Evolutionary conservation across 805 yeast species (phyloP), one percentile per base, ranked within the genome.

Genomic region (Barnettozyma wickerhamii): DNA sequence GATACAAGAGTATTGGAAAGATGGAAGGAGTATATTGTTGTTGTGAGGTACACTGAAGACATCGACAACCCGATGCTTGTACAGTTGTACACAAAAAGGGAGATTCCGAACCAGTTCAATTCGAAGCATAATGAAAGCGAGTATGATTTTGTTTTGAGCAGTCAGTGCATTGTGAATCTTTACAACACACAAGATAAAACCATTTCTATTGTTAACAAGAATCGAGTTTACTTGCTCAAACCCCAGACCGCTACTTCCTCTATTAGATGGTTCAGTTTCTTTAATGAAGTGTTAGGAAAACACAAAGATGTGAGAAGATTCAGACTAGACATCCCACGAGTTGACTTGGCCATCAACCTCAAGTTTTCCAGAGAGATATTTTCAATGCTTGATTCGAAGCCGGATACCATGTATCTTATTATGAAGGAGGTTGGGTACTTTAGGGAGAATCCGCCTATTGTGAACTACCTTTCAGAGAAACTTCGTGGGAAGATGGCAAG

Each of bases 11-110:
- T 84, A 1, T 46, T 69, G 9, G 90, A 85, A 42, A 63, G 88
- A 35, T 88, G 96, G 93, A 77, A 72, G 45, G 96, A 90, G 56
- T 86, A 79, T 55, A 64, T 78, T 20, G 82, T 84, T 3, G 87
- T 84, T 2, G 80, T 83, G 1, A 65, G 91, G 44, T 72, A 75
- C n/a, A 77, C 85, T 0, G 79, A 76, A 13, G 62, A 69, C 42
- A 35, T 53, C 0, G 66, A 63, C 3, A 60, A 64, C 9, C 90
- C 95, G 0, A 54, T 87, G 1, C 57, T 68, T 4, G 45, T 88
- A 2, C 89, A 88, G 52, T 75, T 89, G 45, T 82, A 77, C 60
- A 72, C 71, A 10, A 59, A 63, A 3, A 60, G 74, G 30, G 62
- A 63, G 36, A 68, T 69, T 14, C 56, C 62, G 3, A 47, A 32